Base-by-base conservation (phyloP, 2,329 filamentous ascomycete genomes). In the Beauveria bassiana region DNA sequence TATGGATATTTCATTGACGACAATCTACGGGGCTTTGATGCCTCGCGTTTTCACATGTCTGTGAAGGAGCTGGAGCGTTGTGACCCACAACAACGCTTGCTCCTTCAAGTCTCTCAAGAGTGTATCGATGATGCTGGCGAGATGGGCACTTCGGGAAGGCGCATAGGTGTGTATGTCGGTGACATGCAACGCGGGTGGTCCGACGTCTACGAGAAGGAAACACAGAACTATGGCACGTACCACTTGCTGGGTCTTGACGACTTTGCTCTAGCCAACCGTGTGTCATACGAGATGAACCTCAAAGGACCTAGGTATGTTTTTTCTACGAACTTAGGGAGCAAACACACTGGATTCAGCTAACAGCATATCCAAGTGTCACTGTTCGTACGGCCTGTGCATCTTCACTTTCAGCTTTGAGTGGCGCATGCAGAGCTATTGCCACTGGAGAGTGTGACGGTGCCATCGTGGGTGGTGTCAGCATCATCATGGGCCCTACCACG, bases 401-500 rank as follows among this genome's bases (percentile, higher is more conserved):
- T 51, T 51, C 49, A 1, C 49, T 51, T n/a, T 51, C 49, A 28
- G 49, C 49, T n/a, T 22, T 51, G 24, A 51, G 49, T 16, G 26
- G 22, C 49, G 49, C 49, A 28, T 51, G 49, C 26, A 51, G 49
- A 31, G 24, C 26, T 22, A 51, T 51, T 28, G 18, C 26, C 22
- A 51, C 49, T 6, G 69, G 73, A 0, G 69, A 72, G 3, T 69
- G 67, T 18, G 56, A 63, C 0, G 60, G 64, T 1, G 74, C 72
- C 2, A 34, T 77, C 28, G 74, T 76, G 1, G 68, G 63, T 8
- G 74, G 72, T 0, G 60, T 66, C 1, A 75, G 69, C 63, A 53
- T 77, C 9, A 70, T 76, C 38, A 40, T 75, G 10, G 64, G 56
- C 1, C 73, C 73, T 1, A 62, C 66, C 1, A 60, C 67, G 34